Evolutionary conservation across 2,329 filamentous ascomycete genomes (phyloP).

Genomic region (Stachybotrys elegans): DNA sequence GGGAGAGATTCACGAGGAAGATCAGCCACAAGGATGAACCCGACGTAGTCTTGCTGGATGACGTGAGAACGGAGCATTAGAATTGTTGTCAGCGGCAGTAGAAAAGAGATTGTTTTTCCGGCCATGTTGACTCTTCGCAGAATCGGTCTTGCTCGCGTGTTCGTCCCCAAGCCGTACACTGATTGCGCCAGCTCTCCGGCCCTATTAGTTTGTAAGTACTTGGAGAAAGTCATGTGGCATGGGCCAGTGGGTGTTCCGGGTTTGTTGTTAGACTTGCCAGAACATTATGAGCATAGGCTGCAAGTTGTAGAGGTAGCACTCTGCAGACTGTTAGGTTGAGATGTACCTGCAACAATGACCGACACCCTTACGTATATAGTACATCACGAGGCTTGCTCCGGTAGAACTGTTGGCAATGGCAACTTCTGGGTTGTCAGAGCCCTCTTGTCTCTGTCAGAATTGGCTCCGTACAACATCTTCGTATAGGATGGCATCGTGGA

Average conservation of each 20-base stretch:
- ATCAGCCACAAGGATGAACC: not conserved
- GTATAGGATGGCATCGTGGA: not conserved
- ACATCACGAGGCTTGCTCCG: not conserved
- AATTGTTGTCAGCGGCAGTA: not conserved
- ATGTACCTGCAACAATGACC: not conserved
- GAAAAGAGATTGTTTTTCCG: not conserved
- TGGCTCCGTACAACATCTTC: not conserved
- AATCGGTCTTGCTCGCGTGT: not conserved
- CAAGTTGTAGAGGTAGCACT: not conserved
- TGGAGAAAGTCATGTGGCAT: too few species aligned
- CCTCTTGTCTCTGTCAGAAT: not conserved
- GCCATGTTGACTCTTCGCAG: not conserved
- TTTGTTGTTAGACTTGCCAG: not conserved
- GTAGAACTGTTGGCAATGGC: not conserved
- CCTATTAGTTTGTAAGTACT: too few species aligned
- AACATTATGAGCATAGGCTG: not conserved
- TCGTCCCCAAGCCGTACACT: not conserved
- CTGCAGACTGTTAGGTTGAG: not conserved
- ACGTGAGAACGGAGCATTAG: not conserved
- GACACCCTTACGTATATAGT: constrained; percentile 1
- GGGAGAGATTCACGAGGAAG: not conserved
- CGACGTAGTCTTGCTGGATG: not conserved
- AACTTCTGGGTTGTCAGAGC: not conserved
- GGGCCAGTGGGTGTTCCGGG: too few species aligned
- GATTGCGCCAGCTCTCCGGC: not conserved